Evolutionary conservation across 345 rosid species (phyloP).

Genomic region (Acer saccharum): DNA sequence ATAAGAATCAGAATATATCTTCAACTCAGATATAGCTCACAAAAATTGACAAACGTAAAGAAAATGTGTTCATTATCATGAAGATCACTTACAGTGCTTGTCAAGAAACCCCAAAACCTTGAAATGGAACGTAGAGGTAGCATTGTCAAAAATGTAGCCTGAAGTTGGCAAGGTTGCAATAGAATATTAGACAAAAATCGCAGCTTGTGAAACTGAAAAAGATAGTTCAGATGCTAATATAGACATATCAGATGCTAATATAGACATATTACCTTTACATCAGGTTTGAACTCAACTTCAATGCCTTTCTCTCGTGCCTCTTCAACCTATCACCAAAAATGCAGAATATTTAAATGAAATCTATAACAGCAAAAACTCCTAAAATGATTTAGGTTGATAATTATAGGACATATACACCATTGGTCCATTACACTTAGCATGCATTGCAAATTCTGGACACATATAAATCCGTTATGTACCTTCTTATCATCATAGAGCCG

Average conservation of each 20-base stretch:
- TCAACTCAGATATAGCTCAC: not conserved
- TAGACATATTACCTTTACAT: slow-evolving; percentile 54
- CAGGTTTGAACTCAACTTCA: slow-evolving; percentile 80
- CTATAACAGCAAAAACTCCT: not conserved
- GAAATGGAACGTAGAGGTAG: slow-evolving; percentile 88
- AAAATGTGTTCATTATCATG: not conserved
- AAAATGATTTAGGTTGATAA: not conserved
- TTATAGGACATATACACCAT: not conserved
- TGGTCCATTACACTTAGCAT: slow-evolving; percentile 1
- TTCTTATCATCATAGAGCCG: slow-evolving; percentile 88
- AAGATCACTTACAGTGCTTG: slow-evolving; percentile 57
- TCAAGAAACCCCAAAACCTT: slow-evolving; percentile 81
- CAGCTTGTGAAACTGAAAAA: slow-evolving; percentile 7
- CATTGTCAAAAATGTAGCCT: slow-evolving; percentile 84
- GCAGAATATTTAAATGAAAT: slow-evolving; percentile 12
- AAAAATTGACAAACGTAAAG: not conserved
- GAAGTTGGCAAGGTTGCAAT: slow-evolving; percentile 20
- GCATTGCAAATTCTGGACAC: not conserved
- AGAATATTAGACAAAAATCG: slow-evolving; percentile 16
- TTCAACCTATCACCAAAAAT: slow-evolving; percentile 53
- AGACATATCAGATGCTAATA: slow-evolving; percentile 2
- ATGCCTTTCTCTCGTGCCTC: slow-evolving; percentile 82
- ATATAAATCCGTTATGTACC: slow-evolving; percentile 35
- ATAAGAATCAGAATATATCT: not conserved
- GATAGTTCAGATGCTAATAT: not conserved